Percentiles rank a stretch among this genome's conserved stretches.
phyloP scores from a whole-genome alignment of 305 asterid species.

The Galium porrigens region DNA sequence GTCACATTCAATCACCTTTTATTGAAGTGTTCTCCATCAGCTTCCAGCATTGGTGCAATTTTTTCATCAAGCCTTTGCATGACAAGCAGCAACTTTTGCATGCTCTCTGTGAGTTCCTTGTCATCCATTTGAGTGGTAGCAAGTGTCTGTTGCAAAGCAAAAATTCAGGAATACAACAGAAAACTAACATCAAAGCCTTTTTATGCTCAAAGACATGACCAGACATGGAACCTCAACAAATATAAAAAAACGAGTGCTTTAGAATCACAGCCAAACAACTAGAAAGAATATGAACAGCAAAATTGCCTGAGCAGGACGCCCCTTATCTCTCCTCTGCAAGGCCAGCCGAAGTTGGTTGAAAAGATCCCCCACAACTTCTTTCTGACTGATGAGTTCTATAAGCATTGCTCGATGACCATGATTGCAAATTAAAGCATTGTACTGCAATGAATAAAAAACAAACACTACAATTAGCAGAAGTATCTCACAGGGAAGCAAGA shows the following conservation, averaged over 20 bases:
- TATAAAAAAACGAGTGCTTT: not conserved
- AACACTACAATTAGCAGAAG: constrained; percentile 9
- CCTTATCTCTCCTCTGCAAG: constrained; percentile 58
- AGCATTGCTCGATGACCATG: constrained; percentile 48
- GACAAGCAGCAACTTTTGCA: constrained; percentile 71
- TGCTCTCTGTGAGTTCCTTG: constrained; percentile 63
- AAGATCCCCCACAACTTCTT: constrained; percentile 82
- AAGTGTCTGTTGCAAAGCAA: constrained; percentile 31
- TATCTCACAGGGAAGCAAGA: not conserved
- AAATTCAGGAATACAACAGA: too few relatives aligned
- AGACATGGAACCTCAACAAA: not conserved
- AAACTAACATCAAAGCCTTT: too few relatives aligned
- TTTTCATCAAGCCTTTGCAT: constrained; percentile 71
- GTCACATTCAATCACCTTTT: constrained; percentile 25
- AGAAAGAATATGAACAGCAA: constrained; percentile 2
- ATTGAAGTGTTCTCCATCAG: constrained; percentile 73
- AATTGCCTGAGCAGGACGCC: constrained; percentile 82
- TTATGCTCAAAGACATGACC: not conserved
- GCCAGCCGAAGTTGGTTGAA: constrained; percentile 91
- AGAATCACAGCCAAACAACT: not conserved
- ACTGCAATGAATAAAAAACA: constrained; percentile 37
- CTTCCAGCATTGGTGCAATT: constrained; percentile 74
- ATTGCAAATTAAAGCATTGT: constrained; percentile 56
- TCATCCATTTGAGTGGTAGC: constrained; percentile 80
- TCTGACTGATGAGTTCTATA: constrained; percentile 70